A percentile compares a stretch with the other conserved stretches of the same genome.
Conservation (phyloP, 1,139 yeast species). For the Citeromyces siamensis region DNA sequence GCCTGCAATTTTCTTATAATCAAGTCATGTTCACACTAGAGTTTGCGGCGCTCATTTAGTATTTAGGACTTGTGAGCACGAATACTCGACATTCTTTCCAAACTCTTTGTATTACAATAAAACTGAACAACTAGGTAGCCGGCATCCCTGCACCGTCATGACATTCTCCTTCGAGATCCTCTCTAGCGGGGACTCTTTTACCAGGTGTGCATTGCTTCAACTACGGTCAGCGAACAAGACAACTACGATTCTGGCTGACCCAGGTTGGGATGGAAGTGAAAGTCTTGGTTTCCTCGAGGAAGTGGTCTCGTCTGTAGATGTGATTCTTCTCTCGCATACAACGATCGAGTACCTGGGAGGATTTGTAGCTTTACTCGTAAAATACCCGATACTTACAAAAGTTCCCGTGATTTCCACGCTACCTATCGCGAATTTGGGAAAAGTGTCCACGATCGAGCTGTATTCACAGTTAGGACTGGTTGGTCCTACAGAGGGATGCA, state of each 20-base stretch:
- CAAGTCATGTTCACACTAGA: too few species aligned
- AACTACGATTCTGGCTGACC: constrained; percentile 50
- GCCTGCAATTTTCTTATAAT: too few species aligned
- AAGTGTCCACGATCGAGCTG: constrained; percentile 72
- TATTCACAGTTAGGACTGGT: constrained; percentile 62
- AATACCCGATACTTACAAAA: constrained; percentile 50
- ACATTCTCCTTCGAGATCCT: constrained; percentile 1
- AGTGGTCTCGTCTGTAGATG: constrained; percentile 39
- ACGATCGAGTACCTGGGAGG: constrained; percentile 78
- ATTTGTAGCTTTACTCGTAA: constrained; percentile 50
- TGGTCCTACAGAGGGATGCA: constrained; percentile 57
- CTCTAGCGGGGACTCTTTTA: background rate
- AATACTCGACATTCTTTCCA: too few species aligned
- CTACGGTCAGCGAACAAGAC: constrained; percentile 1
- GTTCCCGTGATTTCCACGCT: constrained; percentile 80
- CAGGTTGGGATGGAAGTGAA: constrained; percentile 54
- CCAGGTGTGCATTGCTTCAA: background rate
- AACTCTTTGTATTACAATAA: too few species aligned
- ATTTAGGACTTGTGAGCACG: too few species aligned
- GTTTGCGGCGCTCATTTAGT: too few species aligned
- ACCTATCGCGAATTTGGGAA: constrained; percentile 80
- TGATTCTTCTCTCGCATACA: constrained; percentile 75
- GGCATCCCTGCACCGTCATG: too few species aligned
- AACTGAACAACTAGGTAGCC: too few species aligned
- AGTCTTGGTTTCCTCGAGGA: constrained; percentile 30